These are phyloP conservation scores for Digitaria exilis DNA, from an alignment of 202 grass and related monocot species.

Conservation along the genomic window DNA sequence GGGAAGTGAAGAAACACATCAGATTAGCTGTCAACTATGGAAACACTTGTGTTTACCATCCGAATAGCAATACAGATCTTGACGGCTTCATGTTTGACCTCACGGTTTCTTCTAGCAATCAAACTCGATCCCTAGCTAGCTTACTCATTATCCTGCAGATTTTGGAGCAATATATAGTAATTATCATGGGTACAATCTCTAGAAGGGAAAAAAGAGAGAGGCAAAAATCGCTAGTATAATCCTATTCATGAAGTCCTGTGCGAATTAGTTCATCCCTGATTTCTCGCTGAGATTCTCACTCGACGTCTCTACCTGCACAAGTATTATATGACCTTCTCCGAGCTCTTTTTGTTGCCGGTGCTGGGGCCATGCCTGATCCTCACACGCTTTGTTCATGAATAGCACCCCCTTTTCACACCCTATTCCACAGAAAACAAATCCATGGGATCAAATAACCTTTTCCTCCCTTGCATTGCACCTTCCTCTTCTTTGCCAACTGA, in stretches of 20 bases:
- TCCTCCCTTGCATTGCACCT: background rate
- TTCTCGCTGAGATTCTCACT: background rate
- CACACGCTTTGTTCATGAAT: conserved; percentile 26
- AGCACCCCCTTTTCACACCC: background rate
- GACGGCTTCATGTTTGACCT: too few species aligned
- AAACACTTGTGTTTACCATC: too few species aligned
- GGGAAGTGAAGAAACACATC: too few species aligned
- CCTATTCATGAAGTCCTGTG: background rate
- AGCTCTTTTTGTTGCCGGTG: conserved; percentile 21
- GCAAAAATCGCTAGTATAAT: background rate
- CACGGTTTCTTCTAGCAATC: too few species aligned
- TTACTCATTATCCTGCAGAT: too few species aligned
- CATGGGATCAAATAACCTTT: conserved; percentile 1
- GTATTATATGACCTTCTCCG: background rate
- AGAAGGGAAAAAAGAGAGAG: background rate
- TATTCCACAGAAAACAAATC: background rate
- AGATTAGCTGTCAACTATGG: too few species aligned
- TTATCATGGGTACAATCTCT: background rate
- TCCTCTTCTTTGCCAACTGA: background rate
- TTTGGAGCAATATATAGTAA: too few species aligned
- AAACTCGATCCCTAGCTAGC: too few species aligned
- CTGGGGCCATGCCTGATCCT: background rate
- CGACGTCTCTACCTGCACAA: background rate
- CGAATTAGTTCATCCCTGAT: background rate
- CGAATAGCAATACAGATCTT: too few species aligned